phyloP scores from a whole-genome alignment of 805 yeast genomes.

The Wickerhamomyces rabaulensis region DNA sequence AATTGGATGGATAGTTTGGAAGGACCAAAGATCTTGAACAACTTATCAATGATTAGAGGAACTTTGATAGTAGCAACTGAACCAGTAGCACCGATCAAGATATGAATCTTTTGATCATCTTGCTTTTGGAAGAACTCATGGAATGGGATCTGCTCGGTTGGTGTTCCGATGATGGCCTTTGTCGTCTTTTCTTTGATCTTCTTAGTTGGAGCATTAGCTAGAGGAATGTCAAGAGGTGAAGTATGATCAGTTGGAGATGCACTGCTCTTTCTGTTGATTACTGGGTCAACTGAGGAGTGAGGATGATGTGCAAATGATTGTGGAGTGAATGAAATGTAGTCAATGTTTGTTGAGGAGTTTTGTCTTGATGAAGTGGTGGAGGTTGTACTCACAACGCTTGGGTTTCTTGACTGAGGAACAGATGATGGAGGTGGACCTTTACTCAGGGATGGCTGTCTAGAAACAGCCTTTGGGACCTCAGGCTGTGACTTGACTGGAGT shows the following conservation, averaged over 20 bases:
- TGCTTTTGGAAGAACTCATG: constrained; percentile 63
- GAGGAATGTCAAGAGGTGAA: not conserved
- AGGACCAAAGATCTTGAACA: constrained; percentile 72
- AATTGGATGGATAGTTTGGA: constrained; percentile 76
- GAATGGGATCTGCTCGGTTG: constrained; percentile 68
- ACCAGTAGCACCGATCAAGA: constrained; percentile 90
- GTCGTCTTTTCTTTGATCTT: constrained; percentile 31
- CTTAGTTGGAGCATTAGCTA: constrained; percentile 9
- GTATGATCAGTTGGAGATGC: not conserved
- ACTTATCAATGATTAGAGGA: constrained; percentile 81
- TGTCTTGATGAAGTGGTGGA: constrained; percentile 24
- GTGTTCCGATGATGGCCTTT: constrained; percentile 51
- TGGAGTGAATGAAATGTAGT: constrained; percentile 20
- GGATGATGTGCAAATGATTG: constrained; percentile 7
- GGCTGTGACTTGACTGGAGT: constrained; percentile 1
- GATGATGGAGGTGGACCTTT: constrained; percentile 3
- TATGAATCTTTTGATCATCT: constrained; percentile 84
- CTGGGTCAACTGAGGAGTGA: not conserved
- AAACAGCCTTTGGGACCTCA: constrained; percentile 2
- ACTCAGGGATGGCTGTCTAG: constrained; percentile 13
- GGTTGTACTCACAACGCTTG: constrained; percentile 12
- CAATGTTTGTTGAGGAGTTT: constrained; percentile 19
- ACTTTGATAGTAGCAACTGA: constrained; percentile 95
- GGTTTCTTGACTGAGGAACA: constrained; percentile 12
- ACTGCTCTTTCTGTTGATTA: not conserved